phyloP scores from a whole-genome alignment of 2,329 filamentous ascomycete species.

The Pestalotiopsis sp. region DNA sequence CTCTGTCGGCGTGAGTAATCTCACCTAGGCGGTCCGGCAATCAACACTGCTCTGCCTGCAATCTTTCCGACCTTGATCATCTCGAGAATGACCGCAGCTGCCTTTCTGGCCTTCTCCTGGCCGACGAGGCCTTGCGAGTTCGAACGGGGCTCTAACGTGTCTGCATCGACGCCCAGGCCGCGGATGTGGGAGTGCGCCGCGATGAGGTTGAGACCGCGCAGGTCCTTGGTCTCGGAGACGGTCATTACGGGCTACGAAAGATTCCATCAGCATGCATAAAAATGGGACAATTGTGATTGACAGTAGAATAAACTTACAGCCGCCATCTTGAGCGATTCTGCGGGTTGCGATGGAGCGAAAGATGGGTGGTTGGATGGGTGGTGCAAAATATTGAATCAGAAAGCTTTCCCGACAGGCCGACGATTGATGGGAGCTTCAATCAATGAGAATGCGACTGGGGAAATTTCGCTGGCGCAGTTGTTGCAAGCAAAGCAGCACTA shows the following conservation, averaged over 20 bases:
- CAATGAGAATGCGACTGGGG: not conserved
- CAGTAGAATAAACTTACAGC: constrained; percentile 41
- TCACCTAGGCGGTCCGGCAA: constrained; percentile 87
- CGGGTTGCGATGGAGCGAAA: not conserved
- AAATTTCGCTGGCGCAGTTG: constrained; percentile 5
- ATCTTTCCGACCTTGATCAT: constrained; percentile 99
- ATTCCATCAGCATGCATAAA: constrained; percentile 6
- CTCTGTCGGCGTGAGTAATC: constrained; percentile 14
- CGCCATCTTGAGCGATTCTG: constrained; percentile 45
- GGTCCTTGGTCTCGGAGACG: constrained; percentile 92
- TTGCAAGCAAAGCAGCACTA: no score
- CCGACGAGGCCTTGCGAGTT: constrained; percentile 93
- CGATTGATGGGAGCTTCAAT: not conserved
- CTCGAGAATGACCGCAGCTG: constrained; percentile 92
- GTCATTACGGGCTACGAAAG: constrained; percentile 63
- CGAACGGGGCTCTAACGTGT: constrained; percentile 83
- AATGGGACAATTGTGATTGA: not conserved
- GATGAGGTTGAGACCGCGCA: constrained; percentile 95
- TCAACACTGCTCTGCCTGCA: constrained; percentile 89
- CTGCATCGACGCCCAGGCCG: constrained; percentile 88
- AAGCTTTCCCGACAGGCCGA: not conserved
- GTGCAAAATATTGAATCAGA: not conserved
- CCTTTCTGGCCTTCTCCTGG: constrained; percentile 94
- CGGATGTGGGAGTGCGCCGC: constrained; percentile 98
- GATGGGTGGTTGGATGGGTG: not conserved